Base-by-base conservation (phyloP, 352 stramenopile species). In the Pythium sp. region DNA sequence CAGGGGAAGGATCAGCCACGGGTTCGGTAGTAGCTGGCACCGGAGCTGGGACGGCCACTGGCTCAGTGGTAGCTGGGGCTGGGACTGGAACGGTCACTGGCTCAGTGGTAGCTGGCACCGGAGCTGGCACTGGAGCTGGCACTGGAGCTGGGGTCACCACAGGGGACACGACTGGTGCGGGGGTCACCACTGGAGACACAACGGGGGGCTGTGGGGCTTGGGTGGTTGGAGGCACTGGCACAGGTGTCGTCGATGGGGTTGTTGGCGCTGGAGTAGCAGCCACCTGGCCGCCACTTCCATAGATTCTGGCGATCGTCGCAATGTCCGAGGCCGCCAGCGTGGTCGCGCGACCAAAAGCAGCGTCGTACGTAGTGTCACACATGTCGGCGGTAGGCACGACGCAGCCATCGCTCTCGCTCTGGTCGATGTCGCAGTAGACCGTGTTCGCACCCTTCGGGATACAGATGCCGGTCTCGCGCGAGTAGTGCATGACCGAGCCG, bases 401-500 rank as follows among this genome's bases (percentile, higher is more conserved):
- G 47, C 67, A 72, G 24, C 67, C 67, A 7, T 72, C 67, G 47
- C 36, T 63, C 41, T 73, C 53, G 51, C 70, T 76, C 68, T 82
- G 53, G 60, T 79, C 73, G 24, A 82, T 73, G 64, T 82, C 75
- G 53, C 75, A 82, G 68, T 78, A 82, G 41, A 32, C 58, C 59
- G 68, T 49, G n/a, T 62, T 68, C 47, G 49, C 43, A 57, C 76
- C 67, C 51, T 67, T 71, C 2, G 78, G 78, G 54, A 85, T 68
- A 30, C 78, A 85, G 58, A 85, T 70, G 11, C 73, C 78, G 2
- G 78, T 78, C 38, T 78, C 71, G 12, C 74, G 68, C 28, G 58
- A 68, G 63, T 85, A 85, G 64, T 85, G 78, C 78, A 85, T 85
- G 62, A 85, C 58, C 15, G 78, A 85, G 14, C 67, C 66, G 47